Percentiles rank a stretch among this genome's conserved stretches.
Conservation (phyloP, 352 stramenopile species). For the Phytopythium delawarense region DNA sequence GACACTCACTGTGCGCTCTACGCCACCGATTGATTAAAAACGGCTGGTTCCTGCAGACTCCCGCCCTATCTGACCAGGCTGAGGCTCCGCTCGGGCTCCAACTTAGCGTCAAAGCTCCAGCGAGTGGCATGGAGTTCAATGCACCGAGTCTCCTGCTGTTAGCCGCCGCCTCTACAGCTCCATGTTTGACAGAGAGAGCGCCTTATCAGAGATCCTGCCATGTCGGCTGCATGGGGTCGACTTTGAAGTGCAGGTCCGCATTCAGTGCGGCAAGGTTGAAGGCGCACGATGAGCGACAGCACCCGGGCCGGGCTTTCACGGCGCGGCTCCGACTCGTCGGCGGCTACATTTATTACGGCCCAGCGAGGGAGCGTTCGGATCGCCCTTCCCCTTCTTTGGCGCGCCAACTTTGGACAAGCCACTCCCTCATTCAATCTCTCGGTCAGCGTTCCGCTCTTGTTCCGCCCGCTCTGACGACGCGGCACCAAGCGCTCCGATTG, state of each 20-base stretch:
- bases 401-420: background rate
- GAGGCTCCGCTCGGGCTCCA: background rate
- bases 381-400: background rate
- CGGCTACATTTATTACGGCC: no score
- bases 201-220: background rate
- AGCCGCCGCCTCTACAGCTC: no score
- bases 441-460: background rate
- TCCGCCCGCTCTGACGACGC: background rate
- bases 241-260: background rate
- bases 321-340: background rate
- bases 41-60: background rate
- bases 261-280: background rate
- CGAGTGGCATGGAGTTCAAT: no score
- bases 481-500: background rate
- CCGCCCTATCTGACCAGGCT: constrained; percentile 5
- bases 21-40: background rate
- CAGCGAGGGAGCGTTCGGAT: background rate
- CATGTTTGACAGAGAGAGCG: background rate
- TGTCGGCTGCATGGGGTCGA: background rate
- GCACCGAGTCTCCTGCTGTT: no score
- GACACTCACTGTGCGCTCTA: background rate
- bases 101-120: no score
- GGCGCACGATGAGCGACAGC: background rate
- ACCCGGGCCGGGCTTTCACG: background rate
- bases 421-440: background rate